phyloP scores from a whole-genome alignment of 805 yeast genomes.

The Saccharomyces jurei region DNA sequence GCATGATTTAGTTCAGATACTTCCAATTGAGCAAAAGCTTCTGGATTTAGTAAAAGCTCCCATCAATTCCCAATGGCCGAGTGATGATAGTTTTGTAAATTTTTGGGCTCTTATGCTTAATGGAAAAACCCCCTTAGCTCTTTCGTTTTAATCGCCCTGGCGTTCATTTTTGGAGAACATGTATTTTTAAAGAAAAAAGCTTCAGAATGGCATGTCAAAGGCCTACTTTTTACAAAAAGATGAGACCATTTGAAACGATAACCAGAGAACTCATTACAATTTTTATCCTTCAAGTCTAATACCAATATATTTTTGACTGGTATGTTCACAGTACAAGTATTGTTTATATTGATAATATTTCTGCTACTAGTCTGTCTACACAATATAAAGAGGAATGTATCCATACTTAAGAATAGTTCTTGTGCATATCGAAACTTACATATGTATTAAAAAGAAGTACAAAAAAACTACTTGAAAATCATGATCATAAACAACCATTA shows the following conservation, averaged over 20 bases:
- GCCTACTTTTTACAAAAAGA: no score
- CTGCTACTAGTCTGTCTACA: no score
- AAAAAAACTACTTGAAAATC: not conserved
- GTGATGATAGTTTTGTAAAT: not conserved
- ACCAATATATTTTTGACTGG: no score
- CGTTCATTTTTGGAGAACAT: no score
- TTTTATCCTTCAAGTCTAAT: no score
- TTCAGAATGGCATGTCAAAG: no score
- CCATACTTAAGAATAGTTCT: not conserved
- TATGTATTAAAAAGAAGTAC: no score
- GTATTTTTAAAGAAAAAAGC: no score
- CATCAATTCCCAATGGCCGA: not conserved
- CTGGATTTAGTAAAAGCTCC: not conserved
- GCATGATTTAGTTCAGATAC: slow-evolving; percentile 1
- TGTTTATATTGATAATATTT: no score
- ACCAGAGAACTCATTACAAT: no score
- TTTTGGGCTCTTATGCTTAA: not conserved
- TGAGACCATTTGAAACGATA: no score
- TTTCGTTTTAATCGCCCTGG: not conserved
- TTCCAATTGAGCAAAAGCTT: slow-evolving; percentile 2
- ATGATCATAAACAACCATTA: not conserved
- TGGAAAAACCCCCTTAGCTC: not conserved
- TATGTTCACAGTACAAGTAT: no score
- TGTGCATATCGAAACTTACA: not conserved
- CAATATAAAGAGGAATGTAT: not conserved